These are phyloP conservation scores for Penicillium sp. DNA, from an alignment of 2,329 filamentous ascomycete genomes.

Conservation along the genomic window DNA sequence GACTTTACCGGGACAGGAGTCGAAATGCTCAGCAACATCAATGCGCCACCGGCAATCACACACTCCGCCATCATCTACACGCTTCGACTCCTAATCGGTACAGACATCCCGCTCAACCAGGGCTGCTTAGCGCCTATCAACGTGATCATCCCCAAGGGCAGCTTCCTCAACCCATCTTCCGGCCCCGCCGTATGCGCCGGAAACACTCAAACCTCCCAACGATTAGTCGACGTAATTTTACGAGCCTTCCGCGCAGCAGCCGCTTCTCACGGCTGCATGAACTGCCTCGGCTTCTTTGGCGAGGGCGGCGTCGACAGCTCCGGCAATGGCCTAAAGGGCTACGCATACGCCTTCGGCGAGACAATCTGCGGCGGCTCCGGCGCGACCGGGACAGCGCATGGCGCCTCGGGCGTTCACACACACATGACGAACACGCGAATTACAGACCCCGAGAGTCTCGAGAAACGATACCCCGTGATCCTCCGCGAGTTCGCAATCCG, in stretches of 20 bases:
- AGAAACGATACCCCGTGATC: constrained; percentile 77
- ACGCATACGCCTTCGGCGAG: constrained; percentile 86
- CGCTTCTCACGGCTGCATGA: constrained; percentile 79
- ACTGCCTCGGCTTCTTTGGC: constrained; percentile 79
- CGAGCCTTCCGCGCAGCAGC: constrained; percentile 80
- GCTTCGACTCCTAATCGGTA: constrained; percentile 76
- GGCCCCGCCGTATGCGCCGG: constrained; percentile 81
- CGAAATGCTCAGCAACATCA: constrained; percentile 79
- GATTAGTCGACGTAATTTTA: constrained; percentile 82
- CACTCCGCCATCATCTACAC: constrained; percentile 88
- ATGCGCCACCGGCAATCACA: constrained; percentile 80
- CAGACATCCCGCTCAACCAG: constrained; percentile 86
- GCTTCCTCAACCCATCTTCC: constrained; percentile 75
- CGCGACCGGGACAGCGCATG: constrained; percentile 75
- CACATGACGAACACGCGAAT: constrained; percentile 91
- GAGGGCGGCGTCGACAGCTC: constrained; percentile 69
- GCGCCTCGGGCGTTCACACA: constrained; percentile 76
- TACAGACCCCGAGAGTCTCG: constrained; percentile 81
- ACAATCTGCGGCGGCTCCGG: constrained; percentile 83
- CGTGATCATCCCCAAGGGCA: constrained; percentile 70
- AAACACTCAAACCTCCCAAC: constrained; percentile 78
- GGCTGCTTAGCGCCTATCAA: constrained; percentile 79
- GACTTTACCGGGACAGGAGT: constrained; percentile 79
- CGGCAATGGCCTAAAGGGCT: constrained; percentile 58
- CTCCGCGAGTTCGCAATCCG: constrained; percentile 74